Evolutionary conservation across 148 eudicot species (phyloP).

Genomic region (Cornus florida): DNA sequence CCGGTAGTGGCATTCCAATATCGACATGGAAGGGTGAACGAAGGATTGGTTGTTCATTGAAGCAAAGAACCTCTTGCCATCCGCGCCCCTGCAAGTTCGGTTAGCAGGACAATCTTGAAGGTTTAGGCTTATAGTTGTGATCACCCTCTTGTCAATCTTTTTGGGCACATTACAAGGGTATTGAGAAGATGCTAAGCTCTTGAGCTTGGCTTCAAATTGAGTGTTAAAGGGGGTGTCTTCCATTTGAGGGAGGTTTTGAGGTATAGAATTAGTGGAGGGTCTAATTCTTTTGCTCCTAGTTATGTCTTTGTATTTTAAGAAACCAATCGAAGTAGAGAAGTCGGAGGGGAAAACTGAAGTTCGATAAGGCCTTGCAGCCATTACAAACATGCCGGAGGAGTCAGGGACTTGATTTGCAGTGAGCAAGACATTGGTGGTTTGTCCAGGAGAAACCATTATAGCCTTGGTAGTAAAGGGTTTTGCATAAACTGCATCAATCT

Average conservation of each 20-base stretch:
- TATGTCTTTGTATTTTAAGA: conserved; percentile 22
- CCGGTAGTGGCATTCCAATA: conserved; percentile 31
- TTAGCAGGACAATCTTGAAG: conserved; percentile 40
- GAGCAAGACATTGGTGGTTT: conserved; percentile 30
- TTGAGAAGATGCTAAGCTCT: conserved; percentile 18
- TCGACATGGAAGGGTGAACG: conserved; percentile 24
- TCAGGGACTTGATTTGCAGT: conserved; percentile 24
- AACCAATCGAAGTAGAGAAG: conserved; percentile 33
- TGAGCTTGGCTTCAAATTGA: conserved; percentile 8
- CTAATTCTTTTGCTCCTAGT: neutral
- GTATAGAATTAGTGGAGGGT: conserved; percentile 7
- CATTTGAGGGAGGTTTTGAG: conserved; percentile 34
- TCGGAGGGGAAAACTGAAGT: conserved; percentile 36
- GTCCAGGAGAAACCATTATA: conserved; percentile 41
- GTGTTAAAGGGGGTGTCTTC: conserved; percentile 28
- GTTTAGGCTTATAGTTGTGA: conserved; percentile 34
- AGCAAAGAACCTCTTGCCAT: conserved; percentile 23
- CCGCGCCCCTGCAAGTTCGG: conserved; percentile 26
- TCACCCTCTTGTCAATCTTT: conserved; percentile 27
- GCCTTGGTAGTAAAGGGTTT: conserved; percentile 34
- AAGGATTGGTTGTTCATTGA: conserved; percentile 46
- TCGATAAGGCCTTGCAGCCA: conserved; percentile 44
- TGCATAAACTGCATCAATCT: conserved; percentile 34
- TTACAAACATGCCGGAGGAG: conserved; percentile 23
- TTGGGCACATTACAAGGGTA: conserved; percentile 36